Evolutionary conservation across 2,329 filamentous ascomycete genomes (phyloP).

Genomic region (Sclerotinia spermophila): DNA sequence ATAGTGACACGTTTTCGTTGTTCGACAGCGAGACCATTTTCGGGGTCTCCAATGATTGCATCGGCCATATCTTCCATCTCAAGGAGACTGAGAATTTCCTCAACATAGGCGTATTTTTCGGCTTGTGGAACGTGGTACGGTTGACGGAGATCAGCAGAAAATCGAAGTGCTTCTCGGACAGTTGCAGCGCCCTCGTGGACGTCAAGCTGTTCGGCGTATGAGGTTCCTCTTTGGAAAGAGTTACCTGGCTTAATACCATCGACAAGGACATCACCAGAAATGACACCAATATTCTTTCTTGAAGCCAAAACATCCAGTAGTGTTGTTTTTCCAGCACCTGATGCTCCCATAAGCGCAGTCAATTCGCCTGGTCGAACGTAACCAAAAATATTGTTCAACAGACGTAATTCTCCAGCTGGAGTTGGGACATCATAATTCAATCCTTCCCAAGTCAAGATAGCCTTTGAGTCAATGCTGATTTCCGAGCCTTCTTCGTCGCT

Average conservation of each 20-base stretch:
- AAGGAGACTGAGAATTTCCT: constrained; percentile 60
- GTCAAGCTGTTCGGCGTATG: constrained; percentile 64
- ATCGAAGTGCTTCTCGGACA: constrained; percentile 63
- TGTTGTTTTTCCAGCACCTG: constrained; percentile 64
- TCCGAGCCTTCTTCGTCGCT: constrained; percentile 43
- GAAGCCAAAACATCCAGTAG: constrained; percentile 61
- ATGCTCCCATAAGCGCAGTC: constrained; percentile 60
- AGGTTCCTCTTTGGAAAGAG: constrained; percentile 60
- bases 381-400: constrained; percentile 59
- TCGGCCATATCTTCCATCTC: constrained; percentile 65
- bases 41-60: constrained; percentile 60
- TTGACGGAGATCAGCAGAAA: constrained; percentile 62
- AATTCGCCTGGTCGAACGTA: constrained; percentile 59
- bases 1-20: constrained; percentile 66
- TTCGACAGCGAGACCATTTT: constrained; percentile 60
- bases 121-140: constrained; percentile 52
- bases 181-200: constrained; percentile 60
- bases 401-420: constrained; percentile 42
- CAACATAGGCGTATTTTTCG: constrained; percentile 64
- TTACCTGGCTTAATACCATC: constrained; percentile 56
- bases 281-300: constrained; percentile 62
- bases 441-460: constrained; percentile 80
- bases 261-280: constrained; percentile 59
- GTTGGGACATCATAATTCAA: constrained; percentile 72
- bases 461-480: constrained; percentile 56